Base-by-base conservation (phyloP, 495 filamentous ascomycete genomes). In the Penicillium steckii region DNA sequence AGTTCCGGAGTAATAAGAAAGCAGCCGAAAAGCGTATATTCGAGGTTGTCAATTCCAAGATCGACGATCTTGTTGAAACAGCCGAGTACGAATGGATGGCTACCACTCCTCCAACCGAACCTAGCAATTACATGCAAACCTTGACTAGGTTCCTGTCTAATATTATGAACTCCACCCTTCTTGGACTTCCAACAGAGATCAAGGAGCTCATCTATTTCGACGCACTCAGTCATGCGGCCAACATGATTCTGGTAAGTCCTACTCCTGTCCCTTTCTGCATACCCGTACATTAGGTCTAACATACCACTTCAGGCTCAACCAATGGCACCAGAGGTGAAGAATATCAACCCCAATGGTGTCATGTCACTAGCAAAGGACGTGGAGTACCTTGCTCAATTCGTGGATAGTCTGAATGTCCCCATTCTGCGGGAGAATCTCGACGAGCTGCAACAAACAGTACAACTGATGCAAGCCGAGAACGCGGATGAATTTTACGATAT, bases 141-240 rank as follows among this genome's bases (percentile, higher is more conserved):
- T 74, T 97, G 60, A 97, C 91, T 1, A 80, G 83, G 8, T 98
- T 96, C 64, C 78, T 98, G n/a, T 88, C 87, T 1, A 95, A 95
- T 61, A 97, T 95, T 60, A 97, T 97, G 92, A 89, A 83, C 64
- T 94, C 91, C 3, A 94, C 92, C 0, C 78, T 98, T 6, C 81
- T 97, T 3, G 92, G 91, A 10, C 77, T 98, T 23, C 94, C 94
- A 0, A 85, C 88, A 3, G 90, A 95, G 57, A 97, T 98, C 70
- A 96, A 97, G 69, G 90, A 95, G 64, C 81, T 97, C 26, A 96
- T 98, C 53, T 97, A 97, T 69, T 97, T 97, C 57, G 93, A 97
- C 65, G 95, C 95, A 2, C 79, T 98, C 49, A 89, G 84, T 50
- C 93, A 97, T 67, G 90, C 95, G 4, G 85, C 90, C 7, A 85